Conservation (phyloP, 495 filamentous ascomycete genomes). For the Penicillium tannophilum region DNA sequence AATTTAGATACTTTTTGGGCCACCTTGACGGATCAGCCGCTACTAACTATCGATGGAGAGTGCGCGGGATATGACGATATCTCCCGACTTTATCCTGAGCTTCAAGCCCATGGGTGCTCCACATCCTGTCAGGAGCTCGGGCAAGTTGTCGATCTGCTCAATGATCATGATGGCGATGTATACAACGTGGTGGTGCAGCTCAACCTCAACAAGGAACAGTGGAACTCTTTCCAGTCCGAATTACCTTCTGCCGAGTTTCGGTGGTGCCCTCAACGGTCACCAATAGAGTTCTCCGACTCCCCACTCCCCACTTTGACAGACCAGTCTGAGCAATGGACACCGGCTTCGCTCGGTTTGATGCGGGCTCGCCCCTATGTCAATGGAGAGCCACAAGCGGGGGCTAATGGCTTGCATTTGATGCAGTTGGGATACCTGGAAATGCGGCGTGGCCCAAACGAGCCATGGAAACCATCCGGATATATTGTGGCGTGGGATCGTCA, state of each 20-base stretch:
- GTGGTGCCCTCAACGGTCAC: slow-evolving; percentile 37
- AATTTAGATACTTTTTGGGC: slow-evolving; percentile 12
- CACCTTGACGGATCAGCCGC: slow-evolving; percentile 27
- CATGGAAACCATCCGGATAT: slow-evolving; percentile 39
- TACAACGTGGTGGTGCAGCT: slow-evolving; percentile 1
- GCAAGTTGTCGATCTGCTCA: slow-evolving; percentile 31
- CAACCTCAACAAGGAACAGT: slow-evolving; percentile 5
- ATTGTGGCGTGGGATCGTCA: slow-evolving; percentile 44
- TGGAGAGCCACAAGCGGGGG: slow-evolving; percentile 16
- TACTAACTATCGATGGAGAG: slow-evolving; percentile 33
- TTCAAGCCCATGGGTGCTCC: slow-evolving; percentile 36
- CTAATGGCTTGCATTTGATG: slow-evolving; percentile 33
- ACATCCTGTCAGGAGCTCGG: slow-evolving; percentile 30
- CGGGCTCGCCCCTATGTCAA: slow-evolving; percentile 24
- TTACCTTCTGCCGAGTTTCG: slow-evolving; percentile 20
- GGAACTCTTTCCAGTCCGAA: not conserved
- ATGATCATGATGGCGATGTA: slow-evolving; percentile 34
- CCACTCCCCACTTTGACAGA: slow-evolving; percentile 13
- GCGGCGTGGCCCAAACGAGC: slow-evolving; percentile 13
- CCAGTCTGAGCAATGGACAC: slow-evolving; percentile 15
- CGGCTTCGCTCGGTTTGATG: slow-evolving; percentile 35
- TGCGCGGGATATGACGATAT: slow-evolving; percentile 29
- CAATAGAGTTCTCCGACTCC: slow-evolving; percentile 31
- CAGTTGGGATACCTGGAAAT: slow-evolving; percentile 39
- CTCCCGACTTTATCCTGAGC: slow-evolving; percentile 31